Conservation (phyloP, 1,284 basidiomycete genomes). For the Abortiporus biennis region DNA sequence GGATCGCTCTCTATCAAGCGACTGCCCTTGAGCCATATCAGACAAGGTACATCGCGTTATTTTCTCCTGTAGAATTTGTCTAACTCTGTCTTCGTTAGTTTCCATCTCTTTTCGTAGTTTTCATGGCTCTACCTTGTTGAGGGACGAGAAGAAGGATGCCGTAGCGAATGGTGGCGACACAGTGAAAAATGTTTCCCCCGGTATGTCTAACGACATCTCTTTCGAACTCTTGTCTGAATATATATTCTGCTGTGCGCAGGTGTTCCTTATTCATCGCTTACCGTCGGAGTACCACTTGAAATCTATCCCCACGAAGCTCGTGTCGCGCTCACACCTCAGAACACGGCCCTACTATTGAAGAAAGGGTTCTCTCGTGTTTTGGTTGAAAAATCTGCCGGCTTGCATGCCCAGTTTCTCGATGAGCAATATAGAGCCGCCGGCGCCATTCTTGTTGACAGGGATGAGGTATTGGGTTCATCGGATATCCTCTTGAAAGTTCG, state of each 20-base stretch:
- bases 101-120: slow-evolving; percentile 20
- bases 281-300: slow-evolving; percentile 75
- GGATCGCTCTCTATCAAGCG: not conserved
- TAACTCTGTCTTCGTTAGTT: slow-evolving; percentile 10
- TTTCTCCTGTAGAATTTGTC: not conserved
- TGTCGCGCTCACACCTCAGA: slow-evolving; percentile 75
- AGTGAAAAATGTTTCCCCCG: slow-evolving; percentile 16
- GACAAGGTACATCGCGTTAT: slow-evolving; percentile 1
- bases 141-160: slow-evolving; percentile 17
- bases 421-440: slow-evolving; percentile 75
- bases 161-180: slow-evolving; percentile 9
- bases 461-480: slow-evolving; percentile 54
- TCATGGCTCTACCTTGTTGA: slow-evolving; percentile 15
- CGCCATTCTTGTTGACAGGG: slow-evolving; percentile 61
- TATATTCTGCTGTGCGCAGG: slow-evolving; percentile 38
- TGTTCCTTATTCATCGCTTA: slow-evolving; percentile 64
- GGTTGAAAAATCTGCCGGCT: slow-evolving; percentile 68
- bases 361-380: slow-evolving; percentile 73
- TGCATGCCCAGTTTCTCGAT: slow-evolving; percentile 71
- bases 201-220: slow-evolving; percentile 11
- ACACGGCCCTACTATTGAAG: slow-evolving; percentile 67
- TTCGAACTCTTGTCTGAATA: not conserved
- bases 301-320: slow-evolving; percentile 71
- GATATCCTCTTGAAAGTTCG: slow-evolving; percentile 83
- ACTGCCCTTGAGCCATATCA: slow-evolving; percentile 3